Conservation (phyloP, 345 rosid genomes). For the Gossypium mustelinum region DNA sequence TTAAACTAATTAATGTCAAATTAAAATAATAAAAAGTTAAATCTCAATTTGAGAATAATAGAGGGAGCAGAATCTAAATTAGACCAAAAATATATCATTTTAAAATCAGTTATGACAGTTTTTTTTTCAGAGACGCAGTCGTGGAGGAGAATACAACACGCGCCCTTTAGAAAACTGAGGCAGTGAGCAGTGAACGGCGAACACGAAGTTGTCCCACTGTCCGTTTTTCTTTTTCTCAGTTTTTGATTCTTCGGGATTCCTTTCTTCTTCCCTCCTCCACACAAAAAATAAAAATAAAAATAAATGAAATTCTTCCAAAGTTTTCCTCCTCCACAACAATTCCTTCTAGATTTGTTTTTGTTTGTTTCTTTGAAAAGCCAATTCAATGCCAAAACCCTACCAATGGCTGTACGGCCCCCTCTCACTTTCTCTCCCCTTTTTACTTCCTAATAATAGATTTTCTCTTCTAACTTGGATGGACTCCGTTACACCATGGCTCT, state of each 20-base stretch:
- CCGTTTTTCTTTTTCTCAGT: too few species aligned
- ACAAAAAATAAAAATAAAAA: neutral
- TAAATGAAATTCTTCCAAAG: conserved; percentile 15
- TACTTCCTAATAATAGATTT: neutral
- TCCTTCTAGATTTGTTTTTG: conserved; percentile 9
- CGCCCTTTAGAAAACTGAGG: neutral
- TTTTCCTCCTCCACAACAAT: conserved; percentile 43
- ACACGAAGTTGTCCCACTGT: neutral
- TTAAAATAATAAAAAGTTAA: too few species aligned
- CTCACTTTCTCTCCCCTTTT: neutral
- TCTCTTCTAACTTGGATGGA: conserved; percentile 27
- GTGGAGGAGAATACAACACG: neutral
- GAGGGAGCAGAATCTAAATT: too few species aligned
- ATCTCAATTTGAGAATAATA: too few species aligned
- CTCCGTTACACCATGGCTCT: conserved; percentile 28
- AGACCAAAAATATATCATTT: too few species aligned
- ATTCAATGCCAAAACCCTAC: conserved; percentile 8
- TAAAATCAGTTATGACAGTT: neutral
- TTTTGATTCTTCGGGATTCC: neutral
- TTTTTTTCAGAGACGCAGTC: neutral
- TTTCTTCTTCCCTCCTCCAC: neutral
- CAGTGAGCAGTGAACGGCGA: neutral
- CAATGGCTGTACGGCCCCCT: neutral
- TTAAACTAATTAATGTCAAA: too few species aligned
- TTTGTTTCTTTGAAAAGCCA: neutral